Evolutionary conservation across 2,329 filamentous ascomycete species (phyloP).

Genomic region (Colletotrichum trifolii): DNA sequence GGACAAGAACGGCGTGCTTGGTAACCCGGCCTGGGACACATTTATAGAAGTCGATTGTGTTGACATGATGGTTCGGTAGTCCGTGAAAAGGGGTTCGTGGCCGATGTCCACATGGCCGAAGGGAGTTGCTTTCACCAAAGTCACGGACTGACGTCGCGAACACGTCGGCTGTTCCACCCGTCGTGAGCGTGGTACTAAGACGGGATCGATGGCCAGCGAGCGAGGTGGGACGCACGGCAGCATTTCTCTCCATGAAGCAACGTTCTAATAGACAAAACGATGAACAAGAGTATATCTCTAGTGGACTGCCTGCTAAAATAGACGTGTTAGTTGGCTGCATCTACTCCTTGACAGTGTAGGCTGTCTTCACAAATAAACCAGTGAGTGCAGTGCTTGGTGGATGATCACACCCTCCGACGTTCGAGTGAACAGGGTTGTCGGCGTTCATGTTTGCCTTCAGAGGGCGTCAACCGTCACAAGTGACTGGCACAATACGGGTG

Average conservation of each 20-base stretch:
- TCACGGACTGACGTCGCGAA: background rate
- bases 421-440: constrained; percentile 2
- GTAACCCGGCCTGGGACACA: background rate
- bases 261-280: too few relatives aligned
- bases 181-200: constrained; percentile 14
- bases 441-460: background rate
- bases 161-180: constrained; percentile 33
- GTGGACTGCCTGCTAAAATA: background rate
- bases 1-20: constrained; percentile 14
- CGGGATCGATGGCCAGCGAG: background rate
- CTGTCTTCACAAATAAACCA: too few relatives aligned
- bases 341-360: too few relatives aligned
- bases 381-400: too few relatives aligned
- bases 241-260: too few relatives aligned
- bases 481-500: constrained; percentile 24
- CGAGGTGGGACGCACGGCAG: constrained; percentile 2
- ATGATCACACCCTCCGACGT: background rate
- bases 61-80: background rate
- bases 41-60: constrained; percentile 19
- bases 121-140: background rate
- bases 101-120: background rate
- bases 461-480: background rate
- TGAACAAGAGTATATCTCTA: background rate
- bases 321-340: too few relatives aligned
- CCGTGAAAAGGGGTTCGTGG: background rate